A percentile compares a stretch with the other conserved stretches of the same genome.
Conservation (phyloP, 805 yeast genomes). For the Lipomyces sp. region DNA sequence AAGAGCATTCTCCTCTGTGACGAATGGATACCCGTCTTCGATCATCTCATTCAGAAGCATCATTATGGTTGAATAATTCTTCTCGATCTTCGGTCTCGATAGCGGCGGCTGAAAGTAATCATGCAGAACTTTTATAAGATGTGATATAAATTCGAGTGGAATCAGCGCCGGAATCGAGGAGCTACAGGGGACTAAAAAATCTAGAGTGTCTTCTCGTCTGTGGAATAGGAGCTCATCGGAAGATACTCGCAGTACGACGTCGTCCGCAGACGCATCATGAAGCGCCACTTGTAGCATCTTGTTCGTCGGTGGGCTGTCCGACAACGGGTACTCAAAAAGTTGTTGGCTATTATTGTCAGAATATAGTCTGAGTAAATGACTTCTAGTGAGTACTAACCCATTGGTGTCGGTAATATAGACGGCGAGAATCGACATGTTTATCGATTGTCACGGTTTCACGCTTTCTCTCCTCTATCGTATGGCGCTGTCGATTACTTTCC, state of each 20-base stretch:
- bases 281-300: slow-evolving; percentile 41
- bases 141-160: slow-evolving; percentile 59
- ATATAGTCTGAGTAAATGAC: not conserved
- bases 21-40: slow-evolving; percentile 75
- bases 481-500: not conserved
- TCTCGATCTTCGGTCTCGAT: slow-evolving; percentile 51
- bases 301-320: slow-evolving; percentile 45
- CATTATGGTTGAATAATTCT: slow-evolving; percentile 72
- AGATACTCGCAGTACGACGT: slow-evolving; percentile 37
- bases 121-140: slow-evolving; percentile 56
- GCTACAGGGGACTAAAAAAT: slow-evolving; percentile 44
- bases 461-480: not conserved
- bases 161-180: slow-evolving; percentile 53
- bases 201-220: slow-evolving; percentile 39
- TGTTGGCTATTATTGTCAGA: slow-evolving; percentile 41
- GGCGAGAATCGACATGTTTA: slow-evolving; percentile 46
- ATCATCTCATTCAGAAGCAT: slow-evolving; percentile 76
- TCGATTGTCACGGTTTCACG: not conserved
- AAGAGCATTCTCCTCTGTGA: slow-evolving; percentile 72
- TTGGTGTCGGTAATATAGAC: slow-evolving; percentile 50
- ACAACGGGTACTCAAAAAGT: slow-evolving; percentile 49
- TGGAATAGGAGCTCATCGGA: slow-evolving; percentile 43
- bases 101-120: slow-evolving; percentile 62
- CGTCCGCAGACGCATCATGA: slow-evolving; percentile 19
- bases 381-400: slow-evolving; percentile 43